These are phyloP conservation scores for Primulina eburnea DNA, from an alignment of 257 asterid species.

Conservation along the genomic window DNA sequence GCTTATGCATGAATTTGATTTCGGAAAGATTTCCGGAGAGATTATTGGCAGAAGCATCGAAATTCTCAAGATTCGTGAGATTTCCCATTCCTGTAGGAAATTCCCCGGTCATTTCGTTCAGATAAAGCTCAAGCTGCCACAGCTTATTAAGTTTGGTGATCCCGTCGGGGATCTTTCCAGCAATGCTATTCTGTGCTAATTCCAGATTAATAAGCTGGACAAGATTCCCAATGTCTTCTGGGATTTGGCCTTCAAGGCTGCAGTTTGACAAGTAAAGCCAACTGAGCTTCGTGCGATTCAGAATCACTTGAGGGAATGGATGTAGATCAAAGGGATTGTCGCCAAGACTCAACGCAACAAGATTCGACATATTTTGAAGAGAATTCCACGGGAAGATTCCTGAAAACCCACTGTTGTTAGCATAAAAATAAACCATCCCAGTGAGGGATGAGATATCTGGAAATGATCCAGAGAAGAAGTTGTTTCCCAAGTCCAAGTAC, in stretches of 20 bases:
- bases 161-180: slow-evolving; percentile 65
- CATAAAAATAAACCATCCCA: slow-evolving; percentile 44
- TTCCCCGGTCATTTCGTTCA: slow-evolving; percentile 51
- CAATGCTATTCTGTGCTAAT: slow-evolving; percentile 45
- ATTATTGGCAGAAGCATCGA: slow-evolving; percentile 69
- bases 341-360: slow-evolving; percentile 62
- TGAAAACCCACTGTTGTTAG: slow-evolving; percentile 63
- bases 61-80: slow-evolving; percentile 51
- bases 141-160: slow-evolving; percentile 58
- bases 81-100: slow-evolving; percentile 70
- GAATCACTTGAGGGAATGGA: slow-evolving; percentile 47
- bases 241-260: slow-evolving; percentile 63
- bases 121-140: slow-evolving; percentile 70
- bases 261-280: slow-evolving; percentile 71
- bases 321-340: slow-evolving; percentile 54
- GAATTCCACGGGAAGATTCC: slow-evolving; percentile 75
- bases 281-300: slow-evolving; percentile 37
- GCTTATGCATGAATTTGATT: slow-evolving; percentile 44
- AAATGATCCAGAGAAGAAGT: slow-evolving; percentile 49
- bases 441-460: slow-evolving; percentile 49
- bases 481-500: slow-evolving; percentile 67
- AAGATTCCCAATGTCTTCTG: slow-evolving; percentile 67
- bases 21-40: slow-evolving; percentile 64
- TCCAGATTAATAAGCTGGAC: slow-evolving; percentile 51
- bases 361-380: slow-evolving; percentile 39